Evolutionary conservation across 768 basidiomycete genomes (phyloP), one percentile per base, ranked within the genome.

Genomic region (Tulasnella sp.): DNA sequence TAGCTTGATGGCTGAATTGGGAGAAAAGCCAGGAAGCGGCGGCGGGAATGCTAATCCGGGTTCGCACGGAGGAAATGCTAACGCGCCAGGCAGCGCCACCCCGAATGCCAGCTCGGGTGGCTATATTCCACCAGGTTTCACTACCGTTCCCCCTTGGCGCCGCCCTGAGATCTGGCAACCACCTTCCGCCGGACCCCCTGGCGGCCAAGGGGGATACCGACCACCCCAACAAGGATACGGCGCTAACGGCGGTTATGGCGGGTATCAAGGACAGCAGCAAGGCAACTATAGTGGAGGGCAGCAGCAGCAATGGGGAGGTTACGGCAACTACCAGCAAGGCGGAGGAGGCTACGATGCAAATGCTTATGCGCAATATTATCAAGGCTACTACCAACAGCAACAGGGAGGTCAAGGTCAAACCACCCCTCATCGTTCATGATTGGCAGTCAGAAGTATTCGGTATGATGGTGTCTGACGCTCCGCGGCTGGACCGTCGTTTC

Each of bases 1-100:
- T 55, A 95, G 90, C 82, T 86, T 99, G 80, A 97, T 99, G 97
- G 96, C 94, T 73, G 98, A 99, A 86, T 89, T 99, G 48, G 98
- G 98, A 75, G 98, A 99, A 86, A 89, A 89, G 44, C 89, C 86
- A 71, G 87, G 86, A 79, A 88, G 90, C 71, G 85, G 86, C 40
- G 84, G 87, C 73, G 86, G 86, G 48, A 87, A 86, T 74, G 92
- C 91, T 82, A 75, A 74, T 73, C 78, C 79, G 32, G 79, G 70
- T 23, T 35, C 26, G 20, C 18, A 37, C 23, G 79, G 84, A 86
- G 61, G 85, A 84, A 86, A 80, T 42, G 80, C 87, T 72, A 86
- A 85, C 75, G 85, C 85, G 82, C 87, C 88, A 40, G 91, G 90
- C 39, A 89, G 89, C 82, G 42, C 51, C 4, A 69, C 79, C 48